Percentiles rank a stretch among this genome's conserved stretches.
These are phyloP conservation scores for cucumber (Cucumis sativus) DNA, from an alignment of 306 rosid species.

Conservation along the genomic window Cucumber_9930_V3 NC_026659.2:26382501-26383000, in stretches of 20 bases:
- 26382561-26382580: background rate
- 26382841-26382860: background rate
- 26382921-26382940: background rate
- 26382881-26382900: background rate
- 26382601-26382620: background rate
- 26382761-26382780: background rate
- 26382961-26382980: background rate
- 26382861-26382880: background rate
- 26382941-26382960: background rate
- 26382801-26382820: background rate
- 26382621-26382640: too few species aligned
- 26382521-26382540: background rate
- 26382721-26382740: too few species aligned
- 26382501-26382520: constrained; percentile 4
- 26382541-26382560: background rate
- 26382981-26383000: background rate
- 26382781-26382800: background rate
- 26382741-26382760: background rate
- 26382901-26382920: background rate
- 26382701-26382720: background rate
- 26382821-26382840: too few species aligned
- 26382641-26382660: too few species aligned
- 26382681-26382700: background rate
- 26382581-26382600: background rate
- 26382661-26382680: background rate